Evolutionary conservation across 1,284 basidiomycete genomes (phyloP).

Genomic region (Trichosporon sp.): DNA sequence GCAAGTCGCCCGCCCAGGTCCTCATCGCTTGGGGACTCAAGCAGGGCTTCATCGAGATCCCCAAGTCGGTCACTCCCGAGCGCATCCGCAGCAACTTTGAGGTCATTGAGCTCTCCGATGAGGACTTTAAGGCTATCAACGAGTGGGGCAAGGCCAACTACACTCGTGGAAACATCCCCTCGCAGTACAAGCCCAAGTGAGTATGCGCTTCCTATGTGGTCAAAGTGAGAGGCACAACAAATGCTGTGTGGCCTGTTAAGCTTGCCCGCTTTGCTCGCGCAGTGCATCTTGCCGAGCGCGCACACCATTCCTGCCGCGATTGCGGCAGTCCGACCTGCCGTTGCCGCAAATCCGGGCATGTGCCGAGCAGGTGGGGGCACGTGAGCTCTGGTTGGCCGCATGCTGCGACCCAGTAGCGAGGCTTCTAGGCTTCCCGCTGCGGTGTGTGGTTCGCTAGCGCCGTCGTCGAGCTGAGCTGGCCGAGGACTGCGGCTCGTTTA

Average conservation of each 20-base stretch:
- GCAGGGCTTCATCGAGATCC: constrained; percentile 53
- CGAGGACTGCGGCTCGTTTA: background rate
- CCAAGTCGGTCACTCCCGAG: constrained; percentile 58
- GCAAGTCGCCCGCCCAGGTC: constrained; percentile 61
- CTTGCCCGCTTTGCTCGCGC: too few species aligned
- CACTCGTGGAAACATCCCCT: constrained; percentile 60
- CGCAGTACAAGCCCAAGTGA: constrained; percentile 49
- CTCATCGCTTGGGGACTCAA: constrained; percentile 62
- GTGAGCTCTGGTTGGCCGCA: too few species aligned
- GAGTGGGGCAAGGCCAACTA: constrained; percentile 56
- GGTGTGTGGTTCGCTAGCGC: too few species aligned
- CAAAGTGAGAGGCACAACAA: too few species aligned
- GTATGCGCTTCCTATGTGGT: too few species aligned
- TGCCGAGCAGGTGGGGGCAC: background rate
- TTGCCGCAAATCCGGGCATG: too few species aligned
- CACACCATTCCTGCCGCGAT: too few species aligned
- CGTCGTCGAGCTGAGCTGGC: background rate
- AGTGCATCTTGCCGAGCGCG: too few species aligned
- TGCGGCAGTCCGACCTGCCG: too few species aligned
- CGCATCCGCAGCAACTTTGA: constrained; percentile 62
- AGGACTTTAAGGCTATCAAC: constrained; percentile 59
- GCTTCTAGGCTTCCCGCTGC: too few species aligned
- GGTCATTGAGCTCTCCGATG: constrained; percentile 58
- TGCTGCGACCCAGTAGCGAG: too few species aligned
- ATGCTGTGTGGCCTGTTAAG: too few species aligned